Evolutionary conservation across 2,329 filamentous ascomycete genomes (phyloP), one percentile per base, ranked within the genome.

Genomic region (Colletotrichum sp.): DNA sequence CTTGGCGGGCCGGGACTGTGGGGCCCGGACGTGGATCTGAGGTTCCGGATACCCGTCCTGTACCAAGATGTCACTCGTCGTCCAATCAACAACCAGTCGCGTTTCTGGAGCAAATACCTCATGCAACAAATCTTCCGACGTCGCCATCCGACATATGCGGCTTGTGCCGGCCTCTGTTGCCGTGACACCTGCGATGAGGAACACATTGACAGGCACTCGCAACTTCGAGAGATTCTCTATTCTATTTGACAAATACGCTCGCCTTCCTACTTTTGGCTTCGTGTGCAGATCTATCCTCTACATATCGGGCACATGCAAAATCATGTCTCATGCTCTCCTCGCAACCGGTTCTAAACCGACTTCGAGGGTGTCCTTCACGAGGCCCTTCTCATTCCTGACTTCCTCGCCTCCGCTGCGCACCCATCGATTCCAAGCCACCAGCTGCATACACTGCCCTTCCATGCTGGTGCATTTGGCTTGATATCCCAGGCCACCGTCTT

Each of bases 401-500:
- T 63, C 21, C 12, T 69, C 67, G 57, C 71, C 66, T 52, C 63
- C 70, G 15, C 65, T 76, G 49, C 30, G 71, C 57, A 74, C 71
- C 62, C 52, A 75, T 36, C 62, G 71, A 72, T 90, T 89, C 85
- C 85, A 88, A 13, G 85, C 81, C 7, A 79, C 78, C 13, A 88
- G 71, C 78, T 86, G 82, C 78, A 84, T 82, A 68, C 84, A 85
- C 28, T 88, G 78, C 1, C 86, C 87, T 78, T 88, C 85, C 26
- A 89, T 74, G 6, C 84, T 85, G 13, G 80, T 85, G 62, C 81
- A 85, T 9, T 81, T 81, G 5, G 80, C 82, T 64, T 69, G 71
- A 66, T 88, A 88, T 13, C 86, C 88, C 32, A 89, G 77, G 0
- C 87, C 87, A 1, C 87, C 87, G 10, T 87, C 82, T 36, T 81